These are phyloP conservation scores for Miscanthus lutarioriparius DNA, from an alignment of 176 grass and related monocot species.

Conservation along the genomic window DNA sequence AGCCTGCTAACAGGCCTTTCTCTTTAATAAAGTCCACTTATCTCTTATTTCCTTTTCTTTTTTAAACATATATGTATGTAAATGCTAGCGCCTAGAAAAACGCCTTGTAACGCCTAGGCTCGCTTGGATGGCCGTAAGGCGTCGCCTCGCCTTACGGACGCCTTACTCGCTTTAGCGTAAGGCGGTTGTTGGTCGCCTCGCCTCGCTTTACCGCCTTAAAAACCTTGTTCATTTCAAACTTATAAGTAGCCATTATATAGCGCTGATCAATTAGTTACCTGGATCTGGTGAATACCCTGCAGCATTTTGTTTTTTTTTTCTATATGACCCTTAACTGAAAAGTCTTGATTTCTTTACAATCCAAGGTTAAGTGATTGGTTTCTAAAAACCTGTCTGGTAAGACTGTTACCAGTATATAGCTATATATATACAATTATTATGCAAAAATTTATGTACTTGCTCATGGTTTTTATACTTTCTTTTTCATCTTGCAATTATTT, in stretches of 20 bases:
- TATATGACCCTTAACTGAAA: background rate
- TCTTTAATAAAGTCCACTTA: too few relatives aligned
- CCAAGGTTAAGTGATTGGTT: background rate
- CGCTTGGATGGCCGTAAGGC: too few relatives aligned
- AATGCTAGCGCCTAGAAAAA: too few relatives aligned
- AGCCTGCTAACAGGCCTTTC: too few relatives aligned
- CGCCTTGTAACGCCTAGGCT: too few relatives aligned
- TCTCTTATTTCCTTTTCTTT: too few relatives aligned
- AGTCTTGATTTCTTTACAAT: background rate
- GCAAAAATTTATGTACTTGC: background rate
- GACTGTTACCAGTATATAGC: background rate
- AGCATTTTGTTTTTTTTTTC: conserved; percentile 1
- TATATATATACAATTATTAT: background rate
- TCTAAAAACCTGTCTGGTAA: background rate
- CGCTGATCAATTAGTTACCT: background rate
- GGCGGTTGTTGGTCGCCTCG: too few relatives aligned
- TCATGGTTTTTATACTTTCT: background rate
- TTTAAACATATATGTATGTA: too few relatives aligned
- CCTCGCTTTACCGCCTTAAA: too few relatives aligned
- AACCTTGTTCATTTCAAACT: conserved; percentile 11
- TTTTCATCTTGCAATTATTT: background rate
- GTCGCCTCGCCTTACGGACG: too few relatives aligned
- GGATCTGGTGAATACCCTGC: conserved; percentile 5
- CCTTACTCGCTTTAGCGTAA: too few relatives aligned
- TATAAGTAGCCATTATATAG: background rate